Base-by-base conservation (phyloP, 139 green algal genomes). In the Asterochloris sp. region DNA sequence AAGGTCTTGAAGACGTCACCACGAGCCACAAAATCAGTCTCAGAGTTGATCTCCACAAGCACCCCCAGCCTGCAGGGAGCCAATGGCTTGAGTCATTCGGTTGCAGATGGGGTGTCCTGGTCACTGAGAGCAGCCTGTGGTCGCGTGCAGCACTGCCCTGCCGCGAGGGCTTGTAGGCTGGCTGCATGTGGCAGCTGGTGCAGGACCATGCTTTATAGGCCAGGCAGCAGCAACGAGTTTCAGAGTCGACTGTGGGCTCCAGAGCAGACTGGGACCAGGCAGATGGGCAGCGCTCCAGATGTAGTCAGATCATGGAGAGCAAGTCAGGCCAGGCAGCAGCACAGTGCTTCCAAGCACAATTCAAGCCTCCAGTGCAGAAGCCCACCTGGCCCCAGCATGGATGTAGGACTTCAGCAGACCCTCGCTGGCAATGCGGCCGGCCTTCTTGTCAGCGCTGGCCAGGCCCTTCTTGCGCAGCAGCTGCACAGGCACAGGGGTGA, bases 391-490 rank as follows among this genome's bases (percentile, higher is more conserved):
- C 85, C 93, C 96, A 11, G 92, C 92, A 85, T 99, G 96, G 89
- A 99, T 97, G 92, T 99, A 99, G 24, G 85, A 89, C 29, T 80
- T 85, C 0, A 99, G 85, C 1, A 90, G 86, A 80, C 97, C 97
- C 92, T 99, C 97, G 0, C 97, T 86, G 10, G 97, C 97, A 13
- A 98, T 83, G 77, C 97, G 94, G 68, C 91, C 89, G 0, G 94
- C 89, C 93, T 98, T 99, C 95, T 99, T 99, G 89, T 97, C 95
- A 16, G 97, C 97, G 11, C 85, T 91, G 8, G 94, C 94, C 76
- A 99, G 90, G 68, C 97, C 97, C 93, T 99, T 99, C 92, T 98
- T 97, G 91, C 96, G 94, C 86, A 99, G 92, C 86, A 64, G 78
- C 27, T 80, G 76, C 68, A 80, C 76, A 80, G 75, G 24, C 29